Percentiles rank a stretch among this genome's conserved stretches.
Conservation (phyloP, 148 eudicot species). For the Simmondsia chinensis region DNA sequence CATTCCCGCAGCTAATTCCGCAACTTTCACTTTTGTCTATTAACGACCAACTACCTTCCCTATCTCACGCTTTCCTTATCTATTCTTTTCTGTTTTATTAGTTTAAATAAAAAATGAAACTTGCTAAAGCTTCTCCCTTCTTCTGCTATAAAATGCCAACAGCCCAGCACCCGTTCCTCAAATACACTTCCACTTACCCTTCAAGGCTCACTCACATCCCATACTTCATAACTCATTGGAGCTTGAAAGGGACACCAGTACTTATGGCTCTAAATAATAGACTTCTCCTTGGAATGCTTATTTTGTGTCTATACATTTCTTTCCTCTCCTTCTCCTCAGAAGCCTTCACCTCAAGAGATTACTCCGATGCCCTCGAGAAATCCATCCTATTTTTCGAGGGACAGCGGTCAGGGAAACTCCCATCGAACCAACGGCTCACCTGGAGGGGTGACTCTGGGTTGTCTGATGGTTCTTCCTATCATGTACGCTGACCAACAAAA, state of each 20-base stretch:
- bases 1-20: constrained; percentile 60
- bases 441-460: constrained; percentile 78
- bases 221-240: too few relatives aligned
- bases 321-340: constrained; percentile 14
- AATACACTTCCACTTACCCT: neutral
- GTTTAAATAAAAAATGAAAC: too few relatives aligned
- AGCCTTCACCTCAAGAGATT: constrained; percentile 45
- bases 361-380: constrained; percentile 50
- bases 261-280: neutral
- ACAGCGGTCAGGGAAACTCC: constrained; percentile 70
- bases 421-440: constrained; percentile 37
- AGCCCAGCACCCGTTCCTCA: neutral
- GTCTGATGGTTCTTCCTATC: constrained; percentile 49
- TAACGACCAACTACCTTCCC: constrained; percentile 38
- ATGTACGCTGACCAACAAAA: constrained; percentile 15
- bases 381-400: constrained; percentile 80
- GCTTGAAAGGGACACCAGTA: neutral
- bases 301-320: constrained; percentile 13
- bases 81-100: too few relatives aligned
- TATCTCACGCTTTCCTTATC: constrained; percentile 16
- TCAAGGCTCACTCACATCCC: neutral
- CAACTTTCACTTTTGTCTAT: constrained; percentile 5
- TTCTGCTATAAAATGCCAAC: constrained; percentile 15
- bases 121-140: too few relatives aligned
- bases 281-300: constrained; percentile 1